Evolutionary conservation across 495 filamentous ascomycete species (phyloP).

Genomic region (Physcia stellaris): DNA sequence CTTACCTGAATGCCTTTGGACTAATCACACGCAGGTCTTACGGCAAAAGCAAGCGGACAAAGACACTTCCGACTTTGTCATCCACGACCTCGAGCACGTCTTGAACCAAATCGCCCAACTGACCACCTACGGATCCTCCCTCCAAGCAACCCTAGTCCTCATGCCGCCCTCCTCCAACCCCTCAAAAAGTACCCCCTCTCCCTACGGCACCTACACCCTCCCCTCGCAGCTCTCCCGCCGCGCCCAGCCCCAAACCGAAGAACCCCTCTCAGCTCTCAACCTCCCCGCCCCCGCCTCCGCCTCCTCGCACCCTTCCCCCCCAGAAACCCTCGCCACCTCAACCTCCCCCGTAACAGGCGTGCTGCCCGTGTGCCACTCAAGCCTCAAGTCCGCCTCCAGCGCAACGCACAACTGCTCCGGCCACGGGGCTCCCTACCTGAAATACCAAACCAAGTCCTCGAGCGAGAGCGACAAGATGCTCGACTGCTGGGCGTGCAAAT

Average conservation of each 20-base stretch:
- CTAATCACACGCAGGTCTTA: no score
- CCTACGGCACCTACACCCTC: conserved; percentile 20
- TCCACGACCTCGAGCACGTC: conserved; percentile 14
- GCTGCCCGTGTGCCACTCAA: conserved; percentile 48
- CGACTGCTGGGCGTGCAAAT: conserved; percentile 66
- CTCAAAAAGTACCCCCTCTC: conserved; percentile 9
- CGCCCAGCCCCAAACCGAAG: conserved; percentile 18
- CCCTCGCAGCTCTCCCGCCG: conserved; percentile 20
- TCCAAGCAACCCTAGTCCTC: conserved; percentile 31
- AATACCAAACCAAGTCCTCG: conserved; percentile 27
- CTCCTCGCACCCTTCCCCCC: conserved; percentile 13
- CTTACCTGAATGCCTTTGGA: no score
- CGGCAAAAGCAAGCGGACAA: no score
- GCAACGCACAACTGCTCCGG: conserved; percentile 60
- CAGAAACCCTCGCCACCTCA: conserved; percentile 14
- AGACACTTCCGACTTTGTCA: not conserved
- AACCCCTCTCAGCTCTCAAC: conserved; percentile 25
- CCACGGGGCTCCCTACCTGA: conserved; percentile 57
- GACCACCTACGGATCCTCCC: conserved; percentile 18
- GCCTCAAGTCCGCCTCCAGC: conserved; percentile 42
- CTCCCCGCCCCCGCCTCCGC: conserved; percentile 7
- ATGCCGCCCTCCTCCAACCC: conserved; percentile 16
- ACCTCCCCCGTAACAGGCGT: conserved; percentile 20
- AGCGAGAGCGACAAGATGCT: conserved; percentile 6
- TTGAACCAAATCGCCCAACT: conserved; percentile 20